Conservation (phyloP, 352 stramenopile genomes). For the Phytophthora hybrid region DNA sequence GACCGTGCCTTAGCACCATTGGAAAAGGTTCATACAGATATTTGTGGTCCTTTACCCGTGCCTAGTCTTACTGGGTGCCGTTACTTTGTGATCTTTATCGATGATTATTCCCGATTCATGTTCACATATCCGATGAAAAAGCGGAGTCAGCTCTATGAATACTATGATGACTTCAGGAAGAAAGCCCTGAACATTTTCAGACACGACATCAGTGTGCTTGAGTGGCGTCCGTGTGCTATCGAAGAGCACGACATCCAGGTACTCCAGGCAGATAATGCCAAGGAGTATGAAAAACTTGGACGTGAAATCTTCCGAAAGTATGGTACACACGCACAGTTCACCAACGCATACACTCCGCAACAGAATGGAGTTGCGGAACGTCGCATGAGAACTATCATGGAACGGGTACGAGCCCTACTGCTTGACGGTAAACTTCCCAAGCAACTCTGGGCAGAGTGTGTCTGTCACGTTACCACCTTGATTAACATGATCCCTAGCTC, state of each 20-base stretch:
- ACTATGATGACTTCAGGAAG: slow-evolving; percentile 17
- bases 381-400: slow-evolving; percentile 10
- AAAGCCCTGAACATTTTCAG: slow-evolving; percentile 16
- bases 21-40: slow-evolving; percentile 15
- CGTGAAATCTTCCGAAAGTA: slow-evolving; percentile 10
- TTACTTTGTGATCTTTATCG: slow-evolving; percentile 30
- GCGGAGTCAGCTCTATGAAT: slow-evolving; percentile 20
- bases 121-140: slow-evolving; percentile 26
- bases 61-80: slow-evolving; percentile 14
- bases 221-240: not conserved
- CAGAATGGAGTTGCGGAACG: slow-evolving; percentile 16
- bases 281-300: slow-evolving; percentile 12
- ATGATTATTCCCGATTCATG: slow-evolving; percentile 26
- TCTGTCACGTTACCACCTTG: slow-evolving; percentile 14
- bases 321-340: slow-evolving; percentile 14
- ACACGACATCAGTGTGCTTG: slow-evolving; percentile 1
- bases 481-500: slow-evolving; percentile 14
- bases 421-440: slow-evolving; percentile 5
- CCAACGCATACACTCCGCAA: slow-evolving; percentile 17
- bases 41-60: slow-evolving; percentile 11
- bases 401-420: not conserved
- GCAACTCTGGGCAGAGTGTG: slow-evolving; percentile 8
- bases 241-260: not conserved
- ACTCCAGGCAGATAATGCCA: slow-evolving; percentile 1
- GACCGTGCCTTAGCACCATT: slow-evolving; percentile 3